phyloP scores from a whole-genome alignment of 2,329 filamentous ascomycete genomes.

The Alternaria infectoria region DNA sequence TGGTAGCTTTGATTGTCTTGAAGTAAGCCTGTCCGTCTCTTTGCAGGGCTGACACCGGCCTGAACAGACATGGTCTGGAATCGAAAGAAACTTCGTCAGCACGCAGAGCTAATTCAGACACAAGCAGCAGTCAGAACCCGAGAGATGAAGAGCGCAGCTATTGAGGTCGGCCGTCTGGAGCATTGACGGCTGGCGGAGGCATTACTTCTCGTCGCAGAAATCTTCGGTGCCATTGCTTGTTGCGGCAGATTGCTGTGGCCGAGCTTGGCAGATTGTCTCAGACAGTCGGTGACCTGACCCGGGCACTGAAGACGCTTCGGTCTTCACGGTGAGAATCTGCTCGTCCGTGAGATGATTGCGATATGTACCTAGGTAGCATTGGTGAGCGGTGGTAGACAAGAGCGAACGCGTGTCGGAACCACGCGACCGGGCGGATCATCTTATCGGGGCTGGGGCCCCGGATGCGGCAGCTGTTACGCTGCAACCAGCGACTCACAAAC shows the following conservation, averaged over 20 bases:
- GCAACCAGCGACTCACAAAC: background rate
- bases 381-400: background rate
- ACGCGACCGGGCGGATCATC: slow-evolving; percentile 2
- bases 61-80: background rate
- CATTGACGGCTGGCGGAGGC: background rate
- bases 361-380: background rate
- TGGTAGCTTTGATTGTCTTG: background rate
- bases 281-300: background rate
- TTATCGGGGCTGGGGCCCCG: background rate
- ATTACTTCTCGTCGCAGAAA: background rate
- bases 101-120: background rate
- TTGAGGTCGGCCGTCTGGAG: background rate
- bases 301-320: background rate
- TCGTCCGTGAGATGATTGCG: background rate
- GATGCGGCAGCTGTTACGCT: slow-evolving; percentile 4
- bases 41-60: background rate
- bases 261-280: background rate
- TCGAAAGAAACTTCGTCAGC: background rate
- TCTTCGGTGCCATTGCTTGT: background rate
- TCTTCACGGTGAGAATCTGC: background rate
- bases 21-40: background rate
- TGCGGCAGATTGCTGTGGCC: background rate
- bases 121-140: background rate
- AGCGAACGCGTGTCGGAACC: background rate
- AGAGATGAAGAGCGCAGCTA: background rate